A percentile compares a stretch with the other conserved stretches of the same genome.
Conservation (phyloP, 768 basidiomycete genomes). For the Lactarius vividus region DNA sequence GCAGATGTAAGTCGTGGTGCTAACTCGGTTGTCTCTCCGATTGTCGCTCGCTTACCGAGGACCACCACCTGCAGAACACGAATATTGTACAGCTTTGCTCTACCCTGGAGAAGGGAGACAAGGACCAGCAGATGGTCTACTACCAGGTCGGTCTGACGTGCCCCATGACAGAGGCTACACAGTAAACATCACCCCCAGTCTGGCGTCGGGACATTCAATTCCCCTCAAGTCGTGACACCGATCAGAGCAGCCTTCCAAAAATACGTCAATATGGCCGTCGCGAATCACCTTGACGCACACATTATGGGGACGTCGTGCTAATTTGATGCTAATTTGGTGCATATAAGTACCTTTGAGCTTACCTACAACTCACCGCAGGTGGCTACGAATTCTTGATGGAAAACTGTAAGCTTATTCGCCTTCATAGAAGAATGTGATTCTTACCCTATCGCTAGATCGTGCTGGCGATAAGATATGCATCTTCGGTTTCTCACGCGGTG, state of each 20-base stretch:
- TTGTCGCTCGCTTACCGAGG: neutral
- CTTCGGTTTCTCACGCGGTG: conserved; percentile 80
- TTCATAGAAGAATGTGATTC: neutral
- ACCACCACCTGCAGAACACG: conserved; percentile 50
- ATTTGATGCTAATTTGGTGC: neutral
- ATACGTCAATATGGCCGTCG: conserved; percentile 58
- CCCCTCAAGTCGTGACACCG: conserved; percentile 62
- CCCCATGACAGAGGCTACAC: neutral
- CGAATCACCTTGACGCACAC: conserved; percentile 60
- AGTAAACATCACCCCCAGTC: conserved; percentile 39
- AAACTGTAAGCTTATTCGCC: conserved; percentile 46
- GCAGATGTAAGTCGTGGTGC: conserved; percentile 45
- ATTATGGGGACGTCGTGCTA: conserved; percentile 52
- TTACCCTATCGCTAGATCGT: conserved; percentile 41
- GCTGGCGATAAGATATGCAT: conserved; percentile 73
- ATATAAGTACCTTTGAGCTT: neutral
- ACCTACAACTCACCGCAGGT: conserved; percentile 36
- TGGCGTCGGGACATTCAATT: conserved; percentile 70
- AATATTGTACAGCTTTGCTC: conserved; percentile 69
- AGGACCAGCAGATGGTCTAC: conserved; percentile 62
- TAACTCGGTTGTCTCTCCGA: neutral
- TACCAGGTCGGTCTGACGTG: conserved; percentile 51
- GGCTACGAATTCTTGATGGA: conserved; percentile 81
- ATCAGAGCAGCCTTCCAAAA: conserved; percentile 52
- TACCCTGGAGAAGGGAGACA: conserved; percentile 65